Evolutionary conservation across 306 rosid species (phyloP), one percentile per base, ranked within the genome.

Genomic region (Lathyrus oleraceus): DNA sequence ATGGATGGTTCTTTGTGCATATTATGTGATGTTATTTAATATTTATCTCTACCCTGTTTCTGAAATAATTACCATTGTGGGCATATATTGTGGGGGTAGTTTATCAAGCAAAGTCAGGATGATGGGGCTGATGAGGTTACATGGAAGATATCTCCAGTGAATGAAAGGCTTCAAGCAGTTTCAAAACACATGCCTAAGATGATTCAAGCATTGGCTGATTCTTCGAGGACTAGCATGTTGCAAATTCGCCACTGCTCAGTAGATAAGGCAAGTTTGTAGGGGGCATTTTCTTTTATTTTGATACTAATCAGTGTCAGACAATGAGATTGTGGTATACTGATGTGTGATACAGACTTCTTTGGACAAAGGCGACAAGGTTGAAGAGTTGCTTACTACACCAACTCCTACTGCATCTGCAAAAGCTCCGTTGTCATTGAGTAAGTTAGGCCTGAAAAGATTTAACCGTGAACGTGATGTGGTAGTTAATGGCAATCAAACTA

Each of bases 131-230:
- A 90, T 14, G 97, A 88, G 79, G 85, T 94, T 42, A 94, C 94
- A 0, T 90, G 97, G 98, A 94, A 86, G 89, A 90, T 87, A 76
- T 90, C 97, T 72, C 98, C 98, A 1, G 89, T 94, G 32, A 85
- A 90, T 35, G 96, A 90, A 71, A 85, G 91, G 71, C 98, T 94
- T 53, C 94, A 81, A 69, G 82, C 89, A n/a, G 89, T 84, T 70
- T 94, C 97, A 1, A 90, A 90, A 80, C 65, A 75, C 14, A 62
- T 59, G 84, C 98, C 97, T 13, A 82, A 88, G 76, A 76, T 76
- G 49, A 67, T 94, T 67, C 79, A 85, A 78, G 86, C 84, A 16
- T 68, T 94, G 87, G 97, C 97, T 3, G 91, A 87, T 51, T 81
- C 98, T 59, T 87, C 97, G 8, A 85, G 90, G 71, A 74, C 83